A percentile compares a stretch with the other conserved stretches of the same genome.
phyloP scores from a whole-genome alignment of 169 alveolate genomes.

The Babesia ovis region DNA sequence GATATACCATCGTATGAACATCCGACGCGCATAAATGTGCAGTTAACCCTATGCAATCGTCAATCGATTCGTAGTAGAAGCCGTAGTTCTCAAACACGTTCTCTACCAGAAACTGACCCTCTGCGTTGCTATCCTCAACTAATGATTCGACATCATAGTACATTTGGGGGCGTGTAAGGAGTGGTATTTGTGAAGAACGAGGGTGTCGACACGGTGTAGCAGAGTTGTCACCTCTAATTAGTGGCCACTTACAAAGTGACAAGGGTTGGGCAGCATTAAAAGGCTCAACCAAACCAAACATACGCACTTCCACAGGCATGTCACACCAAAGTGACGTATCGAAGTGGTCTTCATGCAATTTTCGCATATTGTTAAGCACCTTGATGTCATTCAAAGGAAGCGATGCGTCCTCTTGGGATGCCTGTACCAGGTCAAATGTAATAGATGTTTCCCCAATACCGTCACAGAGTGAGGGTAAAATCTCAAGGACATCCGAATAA shows the following conservation, averaged over 20 bases:
- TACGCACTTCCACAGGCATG: conserved; percentile 20
- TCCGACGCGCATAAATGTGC: conserved; percentile 48
- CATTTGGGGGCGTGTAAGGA: conserved; percentile 52
- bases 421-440: conserved; percentile 16
- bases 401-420: background rate
- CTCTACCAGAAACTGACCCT: conserved; percentile 27
- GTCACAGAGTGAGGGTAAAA: conserved; percentile 19
- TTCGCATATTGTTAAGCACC: background rate
- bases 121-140: conserved; percentile 36
- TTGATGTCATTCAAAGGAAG: background rate
- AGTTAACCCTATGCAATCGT: conserved; percentile 50
- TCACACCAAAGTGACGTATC: conserved; percentile 8
- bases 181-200: conserved; percentile 37
- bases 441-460: background rate
- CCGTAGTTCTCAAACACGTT: conserved; percentile 44
- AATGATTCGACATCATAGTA: conserved; percentile 43
- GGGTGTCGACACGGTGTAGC: conserved; percentile 26
- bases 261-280: conserved; percentile 34
- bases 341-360: background rate
- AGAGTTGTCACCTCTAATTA: background rate
- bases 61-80: conserved; percentile 39
- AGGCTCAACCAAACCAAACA: conserved; percentile 42
- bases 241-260: conserved; percentile 49
- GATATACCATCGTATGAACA: conserved; percentile 4
- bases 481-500: conserved; percentile 46